Evolutionary conservation across 2,329 filamentous ascomycete species (phyloP), one percentile per base, ranked within the genome.

Genomic region (Zopfia rhizophila): DNA sequence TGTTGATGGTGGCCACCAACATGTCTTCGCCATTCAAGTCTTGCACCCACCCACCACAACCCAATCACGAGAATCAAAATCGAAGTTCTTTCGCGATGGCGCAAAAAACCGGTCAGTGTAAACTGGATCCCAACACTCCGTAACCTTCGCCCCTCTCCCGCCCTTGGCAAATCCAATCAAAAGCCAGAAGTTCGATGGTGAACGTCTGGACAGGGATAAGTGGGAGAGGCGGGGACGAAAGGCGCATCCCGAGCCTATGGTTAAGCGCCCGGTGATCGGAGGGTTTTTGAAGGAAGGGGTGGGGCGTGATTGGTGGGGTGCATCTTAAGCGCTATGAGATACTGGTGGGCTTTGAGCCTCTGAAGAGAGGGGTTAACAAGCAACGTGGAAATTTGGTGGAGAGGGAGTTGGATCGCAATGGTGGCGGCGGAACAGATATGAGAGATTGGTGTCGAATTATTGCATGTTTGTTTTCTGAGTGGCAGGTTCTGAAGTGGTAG

Each of bases 141-240:
- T 59, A 58, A 56, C 56, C 59, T 22, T 58, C 35, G 23, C 25
- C 19, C 35, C 33, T 31, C 35, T 59, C 56, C 61, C 61, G 55
- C 55, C 39, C 22, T 35, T 33, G 24, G 36, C 22, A 5, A 30
- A 43, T 35, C 63, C 51, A 64, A 64, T 65, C 43, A 60, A n/a
- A 23, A 4, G 14, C 8, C 27, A 4, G 30, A 40, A 32, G 16
- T 17, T 31, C 38, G 37, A 44, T 11, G 8, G 12, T 6, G 32
- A 22, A 5, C 12, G 11, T 10, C 14, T 8, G 14, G 8, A 14
- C 8, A 32, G 29, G 12, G 18, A 24, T 7, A 11, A 18, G 12
- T 23, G 25, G 22, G 45, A 47, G 38, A 46, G 45, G 36, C 38
- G 45, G 45, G 51, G 55, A 38, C 53, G 32, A 30, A 42, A 25